Evolutionary conservation across 1,284 basidiomycete genomes (phyloP), one percentile per base, ranked within the genome.

Genomic region (Cryptococcus wingfieldii): DNA sequence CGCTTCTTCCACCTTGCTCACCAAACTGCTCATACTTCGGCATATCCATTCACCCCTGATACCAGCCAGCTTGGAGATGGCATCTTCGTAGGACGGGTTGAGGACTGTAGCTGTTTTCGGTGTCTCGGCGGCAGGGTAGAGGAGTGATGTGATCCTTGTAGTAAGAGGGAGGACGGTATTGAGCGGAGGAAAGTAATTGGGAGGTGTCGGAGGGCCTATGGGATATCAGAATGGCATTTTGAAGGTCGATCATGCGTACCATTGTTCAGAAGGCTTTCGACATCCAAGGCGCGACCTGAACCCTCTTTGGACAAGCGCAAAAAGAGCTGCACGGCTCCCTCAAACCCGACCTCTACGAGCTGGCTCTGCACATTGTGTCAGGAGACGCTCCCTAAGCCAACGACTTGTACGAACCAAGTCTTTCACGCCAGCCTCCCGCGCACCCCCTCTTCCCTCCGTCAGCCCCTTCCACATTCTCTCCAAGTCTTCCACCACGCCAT

Each of bases 381-480:
- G 52, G 28, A 16, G 9, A 31, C 0, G 18, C 16, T 18, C 46
- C n/a, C 42, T 13, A 39, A 2, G 16, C 14, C n/a, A 16, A 25
- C 18, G 37, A 23, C 18, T 6, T 13, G n/a, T 18, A 66, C 72
- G 61, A 47, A 70, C 73, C 47, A 75, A 59, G 53, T 75, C 72
- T 18, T 62, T 63, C 5, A 77, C 67, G 9, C 71, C 73, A 1
- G 68, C 67, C 51, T 76, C 74, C 7, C 73, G 61, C n/a, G 64
- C 66, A 10, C 69, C 65, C 8, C 71, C 70, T 59, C 74, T 50
- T 3, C 72, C 70, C 49, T 74, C 70, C 41, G 56, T 58, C 14
- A 71, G 56, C 1, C 72, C 74, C 52, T 67, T 71, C 56, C 64
- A 65, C 69, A 77, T 70, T 46, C 71, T 57, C 59, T 77, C 76